These are phyloP conservation scores for Nicotiana undulata DNA, from an alignment of 257 asterid genomes.

Conservation along the genomic window DNA sequence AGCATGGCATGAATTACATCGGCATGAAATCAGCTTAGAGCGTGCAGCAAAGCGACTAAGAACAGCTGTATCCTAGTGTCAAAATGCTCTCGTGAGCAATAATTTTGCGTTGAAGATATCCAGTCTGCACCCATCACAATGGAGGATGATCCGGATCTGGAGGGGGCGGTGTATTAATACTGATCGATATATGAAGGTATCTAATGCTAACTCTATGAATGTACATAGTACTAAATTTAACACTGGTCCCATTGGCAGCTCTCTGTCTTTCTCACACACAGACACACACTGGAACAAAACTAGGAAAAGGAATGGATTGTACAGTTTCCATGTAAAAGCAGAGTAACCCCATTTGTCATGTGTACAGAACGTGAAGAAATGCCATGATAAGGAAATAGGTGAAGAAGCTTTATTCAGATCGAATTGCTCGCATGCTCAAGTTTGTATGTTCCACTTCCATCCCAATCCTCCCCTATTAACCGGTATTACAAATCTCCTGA, in stretches of 20 bases:
- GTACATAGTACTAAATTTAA: neutral
- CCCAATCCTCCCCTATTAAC: neutral
- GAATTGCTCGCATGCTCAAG: neutral
- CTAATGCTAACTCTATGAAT: neutral
- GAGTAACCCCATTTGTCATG: neutral
- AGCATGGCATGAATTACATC: constrained; percentile 64
- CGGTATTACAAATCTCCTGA: too few relatives aligned
- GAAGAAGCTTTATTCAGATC: too few relatives aligned
- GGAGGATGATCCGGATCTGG: neutral
- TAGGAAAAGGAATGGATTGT: neutral
- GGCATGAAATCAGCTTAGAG: constrained; percentile 48
- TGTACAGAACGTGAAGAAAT: neutral
- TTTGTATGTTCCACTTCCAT: neutral
- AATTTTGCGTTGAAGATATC: neutral
- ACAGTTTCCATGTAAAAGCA: neutral
- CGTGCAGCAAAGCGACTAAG: constrained; percentile 48
- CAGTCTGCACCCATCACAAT: neutral
- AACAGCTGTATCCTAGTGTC: constrained; percentile 24
- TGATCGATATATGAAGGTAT: neutral
- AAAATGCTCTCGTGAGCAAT: neutral
- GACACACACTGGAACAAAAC: neutral
- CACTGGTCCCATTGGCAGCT: neutral
- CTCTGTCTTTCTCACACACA: neutral
- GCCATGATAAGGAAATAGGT: neutral
- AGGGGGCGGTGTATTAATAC: neutral